Base-by-base conservation (phyloP, 192 early-diverging fungal species). In the Rhizophagus prolifer region DNA sequence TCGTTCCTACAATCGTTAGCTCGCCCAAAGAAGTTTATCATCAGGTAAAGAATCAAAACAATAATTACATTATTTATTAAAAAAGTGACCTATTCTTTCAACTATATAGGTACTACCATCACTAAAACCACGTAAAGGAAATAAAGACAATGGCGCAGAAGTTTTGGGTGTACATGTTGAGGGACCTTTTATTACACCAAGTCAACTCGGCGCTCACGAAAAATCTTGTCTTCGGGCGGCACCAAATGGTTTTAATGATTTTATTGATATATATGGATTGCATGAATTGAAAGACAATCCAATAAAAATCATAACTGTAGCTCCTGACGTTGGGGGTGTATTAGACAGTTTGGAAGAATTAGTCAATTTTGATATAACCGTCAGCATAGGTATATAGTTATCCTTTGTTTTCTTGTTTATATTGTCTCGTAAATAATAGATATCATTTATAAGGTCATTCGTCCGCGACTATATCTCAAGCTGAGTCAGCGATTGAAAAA, bases 171-270 rank as follows among this genome's bases (percentile, higher is more conserved):
- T 85, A 4, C 89, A 90, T 76, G 84, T 90, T 16, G 88, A 90
- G 74, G 88, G 88, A 2, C 88, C 88, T 23, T 90, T 90, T 75
- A 91, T 92, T 65, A 85, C 85, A 72, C 86, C 88, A 21, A 86
- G 88, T 64, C 92, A 94, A 78, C 90, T 90, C 61, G 94, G 94
- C 25, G 93, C 93, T 0, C 94, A 95, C 74, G 86, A 94, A 63
- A 77, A 86, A 59, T 84, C 83, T 14, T 86, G 86, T 5, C 85
- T 94, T 61, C 87, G 86, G 60, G 85, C 87, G 9, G 86, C 88
- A 23, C 83, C 88, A 74, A 79, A 83, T 61, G 93, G 92, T 9
- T 85, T 92, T 25, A 73, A 61, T 2, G 92, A 90, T 59, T 85
- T 95, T 65, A 86, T 91, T 58, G 86, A 82, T 34, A 89, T 90